Evolutionary conservation across 805 yeast genomes (phyloP).

Genomic region (Alloascoidea africana): DNA sequence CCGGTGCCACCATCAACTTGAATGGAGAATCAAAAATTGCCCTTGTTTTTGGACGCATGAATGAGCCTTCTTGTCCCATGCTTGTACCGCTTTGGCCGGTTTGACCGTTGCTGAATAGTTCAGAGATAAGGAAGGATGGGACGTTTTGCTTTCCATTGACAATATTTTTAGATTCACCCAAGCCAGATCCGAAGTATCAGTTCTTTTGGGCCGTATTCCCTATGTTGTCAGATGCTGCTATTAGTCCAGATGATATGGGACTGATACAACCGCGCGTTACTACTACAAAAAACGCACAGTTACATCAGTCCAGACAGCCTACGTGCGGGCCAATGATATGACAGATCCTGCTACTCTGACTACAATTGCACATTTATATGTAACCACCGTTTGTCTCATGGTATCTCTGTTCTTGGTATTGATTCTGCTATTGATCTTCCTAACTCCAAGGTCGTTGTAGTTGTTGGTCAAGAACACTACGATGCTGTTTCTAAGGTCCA

Average conservation of each 20-base stretch:
- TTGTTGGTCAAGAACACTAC: slow-evolving; percentile 98
- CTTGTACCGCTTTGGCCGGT: slow-evolving; percentile 99
- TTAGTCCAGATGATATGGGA: too few relatives aligned
- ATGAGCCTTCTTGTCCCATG: slow-evolving; percentile 99
- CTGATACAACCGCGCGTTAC: too few relatives aligned
- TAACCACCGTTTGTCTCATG: slow-evolving; percentile 99
- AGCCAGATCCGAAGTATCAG: slow-evolving; percentile 99
- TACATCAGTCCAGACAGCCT: slow-evolving; percentile 99
- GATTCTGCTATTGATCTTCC: slow-evolving; percentile 99
- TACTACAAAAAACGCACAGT: slow-evolving; percentile 99
- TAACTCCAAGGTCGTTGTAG: slow-evolving; percentile 94
- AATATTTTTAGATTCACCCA: slow-evolving; percentile 99
- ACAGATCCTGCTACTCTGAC: slow-evolving; percentile 99
- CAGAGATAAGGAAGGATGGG: slow-evolving; percentile 99
- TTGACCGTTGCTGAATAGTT: slow-evolving; percentile 99
- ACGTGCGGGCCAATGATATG: slow-evolving; percentile 99
- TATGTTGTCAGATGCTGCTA: slow-evolving; percentile 99
- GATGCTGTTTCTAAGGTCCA: slow-evolving; percentile 89
- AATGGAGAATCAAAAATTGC: slow-evolving; percentile 99
- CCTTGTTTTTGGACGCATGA: slow-evolving; percentile 99
- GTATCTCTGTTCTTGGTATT: slow-evolving; percentile 99
- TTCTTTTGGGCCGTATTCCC: slow-evolving; percentile 99
- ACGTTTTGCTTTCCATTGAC: slow-evolving; percentile 97
- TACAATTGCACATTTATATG: slow-evolving; percentile 99
- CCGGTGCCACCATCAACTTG: slow-evolving; percentile 98